Evolutionary conservation across 2,329 filamentous ascomycete species (phyloP), one percentile per base, ranked within the genome.

Genomic region (Cordyceps tenuipes): DNA sequence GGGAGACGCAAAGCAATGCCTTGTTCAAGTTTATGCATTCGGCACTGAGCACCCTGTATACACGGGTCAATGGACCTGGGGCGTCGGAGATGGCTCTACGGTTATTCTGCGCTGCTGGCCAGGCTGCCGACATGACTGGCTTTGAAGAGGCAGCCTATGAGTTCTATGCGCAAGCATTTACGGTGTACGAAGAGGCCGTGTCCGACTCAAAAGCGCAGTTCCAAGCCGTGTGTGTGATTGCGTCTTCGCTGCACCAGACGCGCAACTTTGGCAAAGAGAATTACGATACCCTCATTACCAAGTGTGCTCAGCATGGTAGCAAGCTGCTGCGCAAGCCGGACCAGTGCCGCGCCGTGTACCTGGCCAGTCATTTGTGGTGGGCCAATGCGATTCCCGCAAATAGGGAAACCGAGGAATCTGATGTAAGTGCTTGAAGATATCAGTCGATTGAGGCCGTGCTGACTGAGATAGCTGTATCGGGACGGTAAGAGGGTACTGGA

Each of bases 281-380:
- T 70, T 99, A 97, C 74, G 95, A 99, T 72, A 99, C 94, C 0
- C 80, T 99, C 39, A 99, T 99, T 70, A 99, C 94, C 10, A 99
- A 99, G 75, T 95, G 91, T 66, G 93, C 95, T 3, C 82, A 97
- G 66, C 95, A 99, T 70, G 93, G 94, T 19, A 97, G 92, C 76
- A 99, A 97, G 73, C 79, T 99, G 65, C 81, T 99, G 67, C 93
- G 96, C 75, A 99, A 99, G 77, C 95, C 94, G 1, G 94, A 99
- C 72, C 94, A 99, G 75, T 99, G 94, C 72, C 86, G 94, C 26
- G 94, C 94, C 0, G 94, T 99, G 12, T 99, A 97, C 70, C 78
- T 99, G 66, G 94, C 94, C 3, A 97, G 92, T 72, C 94, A 99
- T 73, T 76, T 99, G 57, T 99, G 94, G 94, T 99, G 94, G 94